phyloP scores from a whole-genome alignment of 306 rosid species.

The Inga leiocalycina region DNA sequence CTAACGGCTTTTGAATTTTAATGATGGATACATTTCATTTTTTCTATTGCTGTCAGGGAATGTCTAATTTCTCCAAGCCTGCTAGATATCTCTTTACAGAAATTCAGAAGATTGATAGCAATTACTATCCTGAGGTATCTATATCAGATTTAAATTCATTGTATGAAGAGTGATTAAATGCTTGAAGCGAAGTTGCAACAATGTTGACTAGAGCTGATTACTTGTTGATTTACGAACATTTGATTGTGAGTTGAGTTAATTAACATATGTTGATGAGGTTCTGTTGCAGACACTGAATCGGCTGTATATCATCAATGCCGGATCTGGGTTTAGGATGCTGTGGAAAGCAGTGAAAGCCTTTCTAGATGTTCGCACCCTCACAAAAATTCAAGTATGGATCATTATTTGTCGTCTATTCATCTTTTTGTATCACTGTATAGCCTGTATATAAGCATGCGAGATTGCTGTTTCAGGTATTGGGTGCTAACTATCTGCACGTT shows the following conservation, averaged over 20 bases:
- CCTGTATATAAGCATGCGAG: conserved; percentile 10
- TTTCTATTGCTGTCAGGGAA: conserved; percentile 56
- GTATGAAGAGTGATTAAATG: neutral
- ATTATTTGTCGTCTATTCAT: conserved; percentile 5
- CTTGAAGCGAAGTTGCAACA: neutral
- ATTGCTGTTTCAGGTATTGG: conserved; percentile 67
- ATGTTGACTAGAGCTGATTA: neutral
- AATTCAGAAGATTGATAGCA: conserved; percentile 88
- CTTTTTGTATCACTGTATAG: neutral
- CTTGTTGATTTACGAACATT: conserved; percentile 7
- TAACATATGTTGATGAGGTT: neutral
- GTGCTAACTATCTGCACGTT: conserved; percentile 54
- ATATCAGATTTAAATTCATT: neutral
- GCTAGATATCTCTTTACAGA: conserved; percentile 78
- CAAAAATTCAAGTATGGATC: conserved; percentile 68
- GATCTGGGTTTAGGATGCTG: conserved; percentile 76
- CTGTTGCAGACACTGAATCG: conserved; percentile 71
- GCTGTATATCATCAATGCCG: conserved; percentile 84
- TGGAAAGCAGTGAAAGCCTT: conserved; percentile 85
- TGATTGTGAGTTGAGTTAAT: conserved; percentile 1
- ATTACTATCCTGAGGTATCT: conserved; percentile 90
- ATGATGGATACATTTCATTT: conserved; percentile 8
- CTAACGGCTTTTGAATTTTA: neutral
- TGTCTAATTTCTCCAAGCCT: conserved; percentile 91
- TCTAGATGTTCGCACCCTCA: conserved; percentile 71